Base-by-base conservation (phyloP, 305 asterid genomes). In the Rubia peregrina region DNA sequence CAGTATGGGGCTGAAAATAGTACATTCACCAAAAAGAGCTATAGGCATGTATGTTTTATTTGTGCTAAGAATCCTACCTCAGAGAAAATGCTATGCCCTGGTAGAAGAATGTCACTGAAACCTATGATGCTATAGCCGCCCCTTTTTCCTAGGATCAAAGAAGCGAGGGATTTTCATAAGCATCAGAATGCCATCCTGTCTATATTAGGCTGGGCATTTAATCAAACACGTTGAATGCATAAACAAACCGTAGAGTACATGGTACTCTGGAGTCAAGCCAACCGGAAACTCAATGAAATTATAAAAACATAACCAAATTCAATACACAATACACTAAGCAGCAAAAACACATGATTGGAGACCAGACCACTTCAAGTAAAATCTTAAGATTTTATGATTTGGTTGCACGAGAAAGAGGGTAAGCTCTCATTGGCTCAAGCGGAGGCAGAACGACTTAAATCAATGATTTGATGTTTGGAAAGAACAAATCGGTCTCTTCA, bases 121-220 rank as follows among this genome's bases (percentile, higher is more conserved):
- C 97, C 98, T 19, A 93, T 89, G 76, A 93, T 93, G 78, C 98
- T 93, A 78, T 84, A 93, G 68, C 98, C 97, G 64, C 98, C 97
- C n/a, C n/a, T n/a, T n/a, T n/a, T n/a, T n/a, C 98, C 98, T 91
- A 24, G 98, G 98, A 85, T 93, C 98, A 79, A 93, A 93, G 73
- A 89, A 73, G 42, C 98, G 94, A 0, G 98, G 98, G 71, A 93
- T 89, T 80, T 91, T 93, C 71, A 93, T 83, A 77, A 93, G 96
- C 98, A 93, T 93, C 0, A 96, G 98, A 70, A 89, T 89, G 44
- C 98, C 97, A 74, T 89, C 96, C 82, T 87, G 95, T 1, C 97
- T 97, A 65, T n/a, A n/a, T n/a, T n/a, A n/a, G n/a, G n/a, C n/a
- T n/a, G n/a, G n/a, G n/a, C n/a, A n/a, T n/a, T n/a, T n/a, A n/a